Evolutionary conservation across 768 basidiomycete genomes (phyloP), one percentile per base, ranked within the genome.

Genomic region (Terana coerulea): DNA sequence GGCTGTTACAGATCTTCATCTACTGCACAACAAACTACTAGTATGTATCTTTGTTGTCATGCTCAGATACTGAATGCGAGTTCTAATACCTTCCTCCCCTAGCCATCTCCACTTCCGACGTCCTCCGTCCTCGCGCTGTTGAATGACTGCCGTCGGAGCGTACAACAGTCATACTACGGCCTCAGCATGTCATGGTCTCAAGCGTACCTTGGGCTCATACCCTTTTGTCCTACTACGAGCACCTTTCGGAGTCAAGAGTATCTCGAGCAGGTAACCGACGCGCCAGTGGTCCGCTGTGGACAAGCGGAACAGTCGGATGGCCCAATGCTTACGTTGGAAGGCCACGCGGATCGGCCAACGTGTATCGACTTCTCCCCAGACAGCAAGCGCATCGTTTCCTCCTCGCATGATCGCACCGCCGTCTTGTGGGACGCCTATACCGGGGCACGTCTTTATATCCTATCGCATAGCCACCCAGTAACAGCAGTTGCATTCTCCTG

Each of bases 181-280:
- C 45, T 61, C 52, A 52, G 54, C n/a, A 51, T 36, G 8, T 53
- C 51, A 3, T 51, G 57, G 11, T 49, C 53, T 6, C 57, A 61
- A 15, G 45, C 48, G 0, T 61, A 58, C n/a, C 19, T 40, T 15
- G 40, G 47, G 37, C 35, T 56, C 50, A 2, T 46, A 6, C 47
- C 47, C 9, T 53, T 49, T 29, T 49, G 37, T n/a, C 47, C 52
- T 2, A 21, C 39, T 3, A 8, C 25, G 9, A 26, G 24, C 7
- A 36, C 28, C 3, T 35, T 52, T 17, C n/a, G n/a, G n/a, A 43
- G 28, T 11, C 21, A 15, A 22, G 14, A 11, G n/a, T 52, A 46
- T 26, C 15, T 14, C 15, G 7, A n/a, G 5, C 35, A 37, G 21
- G 15, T 19, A 6, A 15, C 15, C 5, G 15, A 6, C 5, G 35